Base-by-base conservation (phyloP, 2,329 filamentous ascomycete species). In the Aplosporella prunicola region DNA sequence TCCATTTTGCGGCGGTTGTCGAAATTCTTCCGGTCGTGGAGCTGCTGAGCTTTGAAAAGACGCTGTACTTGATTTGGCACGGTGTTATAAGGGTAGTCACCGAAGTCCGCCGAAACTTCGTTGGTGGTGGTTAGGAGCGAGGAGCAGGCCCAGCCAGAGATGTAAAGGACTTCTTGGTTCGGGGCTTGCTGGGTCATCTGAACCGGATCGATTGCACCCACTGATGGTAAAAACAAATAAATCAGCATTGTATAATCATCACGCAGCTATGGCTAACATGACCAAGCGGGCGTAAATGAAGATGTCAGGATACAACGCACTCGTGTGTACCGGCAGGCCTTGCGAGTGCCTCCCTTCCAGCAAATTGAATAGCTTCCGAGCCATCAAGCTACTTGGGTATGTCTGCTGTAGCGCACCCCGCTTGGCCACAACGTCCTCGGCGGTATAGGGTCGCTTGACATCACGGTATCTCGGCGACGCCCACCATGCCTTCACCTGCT, bases 141-240 rank as follows among this genome's bases (percentile, higher is more conserved):
- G 0, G 89, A 96, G 64, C 91, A 96, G 5, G 91, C 91, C 91
- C 91, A 98, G 44, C 91, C 91, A 1, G 88, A 95, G 45, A 98
- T 72, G 63, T 98, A 98, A 30, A 98, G 73, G 13, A 95, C 83
- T 60, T 98, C 89, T 58, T 96, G 91, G 64, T 96, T 84, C 5
- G 84, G 76, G 11, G 91, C 91, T 67, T 96, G 91, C 61, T 98
- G 91, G 32, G 91, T 94, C 91, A 98, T 96, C 66, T 98, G 91
- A 9, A 96, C 79, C n/a, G 91, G 91, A 56, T 98, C 91, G 62
- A 98, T 93, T 43, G 88, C 91, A 50, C 91, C 91, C 82, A 98
- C 84, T 89, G 44, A 20, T 40, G 14, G 15, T 8, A 15, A 15
- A 14, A 24, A 26, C n/a, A 9, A n/a, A 28, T 36, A 5, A 14